phyloP scores from a whole-genome alignment of 2,329 filamentous ascomycete genomes.

The Byssoonygena ceratinophila region DNA sequence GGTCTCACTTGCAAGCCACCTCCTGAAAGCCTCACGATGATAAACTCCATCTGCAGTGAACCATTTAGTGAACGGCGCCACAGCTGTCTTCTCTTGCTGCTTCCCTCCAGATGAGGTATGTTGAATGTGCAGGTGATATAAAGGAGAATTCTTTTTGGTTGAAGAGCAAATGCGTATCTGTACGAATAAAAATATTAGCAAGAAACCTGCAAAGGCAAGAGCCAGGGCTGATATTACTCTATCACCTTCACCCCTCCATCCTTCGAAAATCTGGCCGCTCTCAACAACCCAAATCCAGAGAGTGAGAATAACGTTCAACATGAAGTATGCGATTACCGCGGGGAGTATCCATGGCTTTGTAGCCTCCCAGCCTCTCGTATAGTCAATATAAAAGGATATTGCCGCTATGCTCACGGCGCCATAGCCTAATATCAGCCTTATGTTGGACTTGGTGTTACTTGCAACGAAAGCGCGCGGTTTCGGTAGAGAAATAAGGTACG shows the following conservation, averaged over 20 bases:
- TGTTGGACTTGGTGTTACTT: constrained; percentile 67
- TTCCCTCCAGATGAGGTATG: constrained; percentile 34
- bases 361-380: constrained; percentile 75
- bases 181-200: neutral
- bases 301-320: constrained; percentile 67
- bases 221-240: constrained; percentile 34
- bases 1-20: constrained; percentile 51
- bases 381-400: constrained; percentile 83
- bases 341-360: constrained; percentile 72
- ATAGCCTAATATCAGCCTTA: constrained; percentile 76
- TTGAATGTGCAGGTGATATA: constrained; percentile 62
- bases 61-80: constrained; percentile 51
- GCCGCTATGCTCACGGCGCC: constrained; percentile 67
- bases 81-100: constrained; percentile 40
- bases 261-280: constrained; percentile 70
- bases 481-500: constrained; percentile 83
- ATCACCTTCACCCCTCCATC: constrained; percentile 57
- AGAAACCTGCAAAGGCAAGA: neutral
- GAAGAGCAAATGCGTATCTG: constrained; percentile 64
- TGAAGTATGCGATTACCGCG: constrained; percentile 68
- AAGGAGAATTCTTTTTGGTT: constrained; percentile 67
- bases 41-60: constrained; percentile 50
- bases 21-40: constrained; percentile 50
- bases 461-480: constrained; percentile 55
- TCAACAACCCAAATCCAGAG: constrained; percentile 80